Base-by-base conservation (phyloP, 2,329 filamentous ascomycete species). In the Paecilomyces niveus region DNA sequence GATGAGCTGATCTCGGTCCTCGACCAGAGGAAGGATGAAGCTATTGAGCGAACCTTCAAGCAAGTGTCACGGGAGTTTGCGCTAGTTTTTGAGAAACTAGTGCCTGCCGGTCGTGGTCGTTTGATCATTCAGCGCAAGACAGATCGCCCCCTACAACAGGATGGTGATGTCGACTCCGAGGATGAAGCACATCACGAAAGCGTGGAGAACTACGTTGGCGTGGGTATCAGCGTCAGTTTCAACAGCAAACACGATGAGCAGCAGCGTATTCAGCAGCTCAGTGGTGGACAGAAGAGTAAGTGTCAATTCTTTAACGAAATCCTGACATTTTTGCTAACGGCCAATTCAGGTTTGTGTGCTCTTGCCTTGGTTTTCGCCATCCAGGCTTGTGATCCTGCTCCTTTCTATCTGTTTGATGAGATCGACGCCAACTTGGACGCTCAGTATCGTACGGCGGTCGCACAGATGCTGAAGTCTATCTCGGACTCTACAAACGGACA, bases 361-460 rank as follows among this genome's bases (percentile, higher is more conserved):
- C 85, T 99, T n/a, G 95, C 94, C 52, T 85, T 99, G 55, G 95
- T 99, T 65, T 99, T 99, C 72, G 94, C 94, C n/a, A 95, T 99
- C 65, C 94, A 99, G 76, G 90, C 92, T 66, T 96, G 93, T 60
- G 94, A 99, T 72, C 94, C 93, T 9, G 95, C 93, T 52, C 94
- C 94, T 1, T 97, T 99, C 82, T 97, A 99, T 73, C 92, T 99
- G 68, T 99, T 99, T 67, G 94, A 99, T 74, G 94, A 99, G 76
- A 96, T 99, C 63, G 94, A 99, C 71, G 94, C 94, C 74, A 99
- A 99, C 72, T 84, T 99, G 24, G 94, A 99, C 73, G 92, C 94
- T 0, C 94, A 99, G 76, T 99, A 99, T 79, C 89, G 94, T 61
- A 97, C 94, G 1, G 93, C 94, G 0, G 94, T 99, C 10, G 94